Evolutionary conservation across 192 early-diverging fungal genomes (phyloP), one percentile per base, ranked within the genome.

Genomic region (Paraglomus brasilianum): DNA sequence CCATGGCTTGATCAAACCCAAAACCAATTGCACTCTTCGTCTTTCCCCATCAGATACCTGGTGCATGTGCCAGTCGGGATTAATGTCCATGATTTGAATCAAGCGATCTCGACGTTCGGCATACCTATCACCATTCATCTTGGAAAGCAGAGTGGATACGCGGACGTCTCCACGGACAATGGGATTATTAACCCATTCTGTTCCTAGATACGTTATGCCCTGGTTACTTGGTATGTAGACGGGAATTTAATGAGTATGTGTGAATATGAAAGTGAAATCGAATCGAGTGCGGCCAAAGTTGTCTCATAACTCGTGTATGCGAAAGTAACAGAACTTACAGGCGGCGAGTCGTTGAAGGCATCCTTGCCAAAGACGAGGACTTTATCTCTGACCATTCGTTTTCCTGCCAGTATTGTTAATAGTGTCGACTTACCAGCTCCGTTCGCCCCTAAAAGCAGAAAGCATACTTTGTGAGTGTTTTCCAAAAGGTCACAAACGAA

Each of bases 161-260:
- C 80, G 72, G 4, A 92, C 70, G 63, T 92, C 91, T 6, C 87
- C 66, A n/a, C 83, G 67, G 17, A 91, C 86, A 56, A 90, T 72
- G 0, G 90, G 88, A 67, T 92, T 92, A 43, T 78, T 77, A 1
- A 88, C 87, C 91, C 91, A 92, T 76, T 92, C 90, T 38, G 91
- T 91, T 15, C 91, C 91, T 7, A 92, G 74, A 70, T 92, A 92
- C 5, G 89, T 92, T 40, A 91, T 77, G 41, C 85, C 78, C 81
- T 85, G 11, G 19, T 36, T 67, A n/a, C 24, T n/a, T 43, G 24
- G 40, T 40, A 66, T 24, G 15, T 19, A 66, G 9, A 2, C 10
- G 7, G 11, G 11, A 5, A 22, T 10, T 43, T 40, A 68, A 40
- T 30, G 3, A 30, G 30, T 30, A 30, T 30, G 30, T 3, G n/a